Conservation (phyloP, 345 rosid species). For the Garcia nutans region DNA sequence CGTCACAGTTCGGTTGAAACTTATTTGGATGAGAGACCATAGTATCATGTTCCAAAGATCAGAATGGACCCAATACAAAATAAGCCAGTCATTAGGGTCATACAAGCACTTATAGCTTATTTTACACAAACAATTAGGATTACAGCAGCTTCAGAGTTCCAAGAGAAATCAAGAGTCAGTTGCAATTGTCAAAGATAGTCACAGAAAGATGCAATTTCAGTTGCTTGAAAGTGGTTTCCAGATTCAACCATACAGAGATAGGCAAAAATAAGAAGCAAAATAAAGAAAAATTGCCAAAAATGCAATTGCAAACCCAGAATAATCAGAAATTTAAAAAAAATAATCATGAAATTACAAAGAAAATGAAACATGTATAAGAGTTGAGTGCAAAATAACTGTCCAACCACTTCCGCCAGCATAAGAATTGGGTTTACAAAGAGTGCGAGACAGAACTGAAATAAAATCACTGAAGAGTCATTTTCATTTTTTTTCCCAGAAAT, state of each 20-base stretch:
- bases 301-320: not conserved
- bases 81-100: not conserved
- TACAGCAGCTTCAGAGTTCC: not conserved
- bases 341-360: not conserved
- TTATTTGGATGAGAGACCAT: not conserved
- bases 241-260: not conserved
- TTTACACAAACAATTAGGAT: not conserved
- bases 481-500: not conserved
- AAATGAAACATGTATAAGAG: not conserved
- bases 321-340: not conserved
- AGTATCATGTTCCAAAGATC: not conserved
- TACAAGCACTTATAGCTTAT: not conserved
- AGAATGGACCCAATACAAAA: constrained; percentile 1
- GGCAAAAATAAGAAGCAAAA: not conserved
- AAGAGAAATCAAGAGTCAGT: not conserved
- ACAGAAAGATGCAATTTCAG: not conserved
- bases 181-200: not conserved
- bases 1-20: constrained; percentile 2
- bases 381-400: not conserved
- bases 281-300: not conserved
- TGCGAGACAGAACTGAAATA: not conserved
- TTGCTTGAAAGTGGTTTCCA: not conserved
- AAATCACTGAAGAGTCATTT: not conserved
- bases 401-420: constrained; percentile 1
- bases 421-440: constrained; percentile 1